Percentiles rank a stretch among this genome's conserved stretches.
Evolutionary conservation across 768 basidiomycete species (phyloP).

Genomic region (Mycena galericulata): DNA sequence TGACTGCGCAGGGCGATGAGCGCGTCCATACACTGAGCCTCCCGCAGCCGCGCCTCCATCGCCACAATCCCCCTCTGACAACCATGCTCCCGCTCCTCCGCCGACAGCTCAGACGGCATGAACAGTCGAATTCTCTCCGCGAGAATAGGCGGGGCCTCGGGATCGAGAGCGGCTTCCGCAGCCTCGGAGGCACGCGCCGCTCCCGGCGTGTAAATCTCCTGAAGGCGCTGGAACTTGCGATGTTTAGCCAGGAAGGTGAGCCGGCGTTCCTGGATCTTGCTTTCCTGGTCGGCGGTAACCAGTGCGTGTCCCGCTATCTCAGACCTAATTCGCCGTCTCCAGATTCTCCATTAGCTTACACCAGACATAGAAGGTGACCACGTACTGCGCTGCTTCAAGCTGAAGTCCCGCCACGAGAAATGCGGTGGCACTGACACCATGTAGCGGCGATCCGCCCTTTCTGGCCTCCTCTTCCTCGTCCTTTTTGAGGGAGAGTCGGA

Average conservation of each 20-base stretch:
- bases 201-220: conserved; percentile 25
- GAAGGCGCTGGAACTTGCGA: conserved; percentile 7
- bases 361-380: background rate
- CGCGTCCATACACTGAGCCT: no score
- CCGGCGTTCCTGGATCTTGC: conserved; percentile 24
- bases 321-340: background rate
- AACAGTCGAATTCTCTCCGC: background rate
- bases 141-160: background rate
- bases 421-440: background rate
- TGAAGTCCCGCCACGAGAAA: conserved; percentile 25
- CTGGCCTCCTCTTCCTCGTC: background rate
- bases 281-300: conserved; percentile 6
- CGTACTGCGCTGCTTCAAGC: conserved; percentile 30
- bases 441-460: background rate
- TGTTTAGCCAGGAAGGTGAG: conserved; percentile 1
- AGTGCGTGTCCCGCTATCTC: background rate
- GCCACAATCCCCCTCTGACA: no score
- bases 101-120: conserved; percentile 2
- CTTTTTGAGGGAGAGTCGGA: background rate
- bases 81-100: background rate
- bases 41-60: no score
- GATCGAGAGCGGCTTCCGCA: conserved; percentile 3
- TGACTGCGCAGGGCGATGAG: background rate
- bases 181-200: background rate
- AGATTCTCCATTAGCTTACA: background rate